Base-by-base conservation (phyloP, 352 stramenopile species). In the Globisporangium iwayamae region DNA sequence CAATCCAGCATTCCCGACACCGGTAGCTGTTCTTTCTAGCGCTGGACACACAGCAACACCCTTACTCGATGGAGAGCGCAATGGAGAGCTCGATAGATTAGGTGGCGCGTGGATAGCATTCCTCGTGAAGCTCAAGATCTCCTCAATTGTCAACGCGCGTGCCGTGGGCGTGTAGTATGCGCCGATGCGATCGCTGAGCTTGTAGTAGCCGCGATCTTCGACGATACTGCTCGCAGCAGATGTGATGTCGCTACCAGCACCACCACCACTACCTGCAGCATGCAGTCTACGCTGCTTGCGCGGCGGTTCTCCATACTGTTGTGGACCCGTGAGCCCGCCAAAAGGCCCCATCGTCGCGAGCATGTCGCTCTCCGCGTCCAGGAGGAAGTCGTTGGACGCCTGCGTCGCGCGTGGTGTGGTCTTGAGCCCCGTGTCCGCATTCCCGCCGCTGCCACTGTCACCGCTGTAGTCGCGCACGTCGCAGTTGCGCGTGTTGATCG, bases 401-500 rank as follows among this genome's bases (percentile, higher is more conserved):
- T 63, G 60, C 22, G 65, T 39, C 34, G 54, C n/a, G 14, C 54
- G 60, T 4, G 54, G 60, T 3, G 53, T 68, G 16, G 45, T 64
- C 20, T 47, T 20, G 7, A 65, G 34, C 28, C 36, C 36, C 9
- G 16, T 30, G 16, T 43, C 51, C 3, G 20, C 14, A 11, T 46
- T 38, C 4, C 11, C 25, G 10, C 14, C 43, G 2, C 60, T 41
- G 36, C 14, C 18, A 11, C 43, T 5, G 5, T 47, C 63, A 20
- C 60, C 47, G 18, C 39, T 61, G 38, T 78, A 68, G 50, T 90
- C 81, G 20, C 78, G 78, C 6, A 90, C 54, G 34, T 91, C 78
- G 60, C 82, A 91, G 53, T 90, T 91, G 45, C 83, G 79, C 2
- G 84, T 84, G 57, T 92, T 90, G 72, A 94, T 91, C 9, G 86